A percentile compares a stretch with the other conserved stretches of the same genome.
Evolutionary conservation across 768 basidiomycete species (phyloP).

Genomic region (Chiua virens): DNA sequence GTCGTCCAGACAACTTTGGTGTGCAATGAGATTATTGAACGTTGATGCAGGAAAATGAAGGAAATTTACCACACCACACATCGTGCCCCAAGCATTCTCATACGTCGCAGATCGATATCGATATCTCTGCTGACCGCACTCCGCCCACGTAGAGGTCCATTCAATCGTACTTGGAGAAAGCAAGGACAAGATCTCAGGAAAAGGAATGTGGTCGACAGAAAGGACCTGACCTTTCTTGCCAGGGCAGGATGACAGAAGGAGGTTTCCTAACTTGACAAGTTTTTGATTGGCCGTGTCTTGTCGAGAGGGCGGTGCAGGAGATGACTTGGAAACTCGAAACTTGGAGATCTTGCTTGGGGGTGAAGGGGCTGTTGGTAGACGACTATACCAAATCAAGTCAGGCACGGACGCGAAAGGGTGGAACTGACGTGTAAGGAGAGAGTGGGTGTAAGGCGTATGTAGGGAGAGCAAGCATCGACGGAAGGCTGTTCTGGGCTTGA

Average conservation of each 20-base stretch:
- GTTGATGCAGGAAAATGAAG: neutral
- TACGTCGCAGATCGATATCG: constrained; percentile 70
- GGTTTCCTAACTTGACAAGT: constrained; percentile 65
- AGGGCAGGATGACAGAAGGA: constrained; percentile 88
- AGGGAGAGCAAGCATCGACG: constrained; percentile 12
- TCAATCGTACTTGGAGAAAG: constrained; percentile 55
- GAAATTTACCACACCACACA: constrained; percentile 74
- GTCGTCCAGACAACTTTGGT: constrained; percentile 77
- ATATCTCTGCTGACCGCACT: constrained; percentile 83
- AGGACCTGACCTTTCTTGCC: constrained; percentile 78
- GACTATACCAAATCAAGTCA: constrained; percentile 11
- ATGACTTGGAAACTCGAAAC: constrained; percentile 7
- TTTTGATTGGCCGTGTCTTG: constrained; percentile 11
- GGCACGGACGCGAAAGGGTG: neutral
- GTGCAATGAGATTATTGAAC: neutral
- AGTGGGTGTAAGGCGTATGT: constrained; percentile 19
- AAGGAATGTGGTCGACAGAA: neutral
- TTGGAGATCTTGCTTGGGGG: constrained; percentile 15
- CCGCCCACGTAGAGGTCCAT: constrained; percentile 76
- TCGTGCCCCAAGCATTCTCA: constrained; percentile 69
- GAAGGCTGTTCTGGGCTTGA: constrained; percentile 1
- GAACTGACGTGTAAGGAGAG: constrained; percentile 13
- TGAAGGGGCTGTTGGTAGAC: constrained; percentile 17
- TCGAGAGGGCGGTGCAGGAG: constrained; percentile 4
- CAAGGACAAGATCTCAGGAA: neutral